Base-by-base conservation (phyloP, 768 basidiomycete genomes). In the Naganishia onofrii region DNA sequence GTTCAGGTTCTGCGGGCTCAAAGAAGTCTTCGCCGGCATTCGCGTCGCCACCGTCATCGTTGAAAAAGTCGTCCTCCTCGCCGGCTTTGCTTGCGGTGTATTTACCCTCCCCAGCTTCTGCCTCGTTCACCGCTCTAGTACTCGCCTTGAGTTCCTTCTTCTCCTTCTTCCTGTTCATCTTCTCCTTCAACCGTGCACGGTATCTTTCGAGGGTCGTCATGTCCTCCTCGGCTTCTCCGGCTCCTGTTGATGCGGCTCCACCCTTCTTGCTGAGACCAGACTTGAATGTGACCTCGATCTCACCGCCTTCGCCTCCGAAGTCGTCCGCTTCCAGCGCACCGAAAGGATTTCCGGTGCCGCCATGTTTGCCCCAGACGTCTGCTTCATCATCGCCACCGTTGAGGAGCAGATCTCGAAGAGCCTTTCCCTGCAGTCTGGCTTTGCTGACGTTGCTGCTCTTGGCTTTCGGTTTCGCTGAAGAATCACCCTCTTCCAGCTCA, bases 201-300 rank as follows among this genome's bases (percentile, higher is more conserved):
- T 99, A 99, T 76, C 83, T 88, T 77, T 94, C 92, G 38, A 98
- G 81, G 1, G 92, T 91, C 5, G 90, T 97, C 83, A 95, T 89
- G n/a, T 91, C 86, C 64, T 84, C 84, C 19, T 83, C 83, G 42
- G 80, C 79, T 44, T 72, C 79, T 9, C 65, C 74, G 31, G 66
- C 70, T 0, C 31, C 60, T 34, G 32, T 15, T 73, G 28, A 60
- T 67, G 26, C 74, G 68, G 73, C 84, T 85, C 15, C 74, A 19
- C 60, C 60, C 60, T 63, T 78, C 58, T 84, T 86, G 69, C 84
- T 88, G 46, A 98, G 82, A 5, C 89, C 95, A 1, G 96, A 92
- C 19, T 86, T 88, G 80, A 99, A 98, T 0, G 95, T 97, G 76
- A 99, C 90, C 82, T 97, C 89, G 90, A 99, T 90, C 69, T 93